These are phyloP conservation scores for Wickerhamomyces tratensis DNA, from an alignment of 805 yeast species.

Conservation along the genomic window DNA sequence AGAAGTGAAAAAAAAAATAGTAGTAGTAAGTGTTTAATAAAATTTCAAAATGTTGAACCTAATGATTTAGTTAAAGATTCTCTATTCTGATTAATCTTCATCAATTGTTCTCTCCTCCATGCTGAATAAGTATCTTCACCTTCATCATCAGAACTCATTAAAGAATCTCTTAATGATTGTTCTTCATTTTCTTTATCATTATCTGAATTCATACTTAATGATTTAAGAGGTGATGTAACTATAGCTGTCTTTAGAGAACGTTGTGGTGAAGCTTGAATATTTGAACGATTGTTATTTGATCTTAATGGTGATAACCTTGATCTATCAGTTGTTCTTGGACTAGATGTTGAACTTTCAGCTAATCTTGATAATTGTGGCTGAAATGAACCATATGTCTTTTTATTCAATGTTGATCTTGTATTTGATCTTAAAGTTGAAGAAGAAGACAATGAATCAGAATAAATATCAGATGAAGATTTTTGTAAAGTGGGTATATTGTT, in stretches of 20 bases:
- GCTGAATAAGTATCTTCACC: conserved; percentile 8
- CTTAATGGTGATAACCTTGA: conserved; percentile 9
- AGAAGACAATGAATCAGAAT: not conserved
- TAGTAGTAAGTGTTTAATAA: too few relatives aligned
- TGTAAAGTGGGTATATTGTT: not conserved
- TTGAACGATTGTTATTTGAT: not conserved
- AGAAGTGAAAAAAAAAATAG: too few relatives aligned
- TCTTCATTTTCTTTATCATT: conserved; percentile 6
- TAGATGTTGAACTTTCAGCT: conserved; percentile 5
- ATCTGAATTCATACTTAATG: conserved; percentile 4
- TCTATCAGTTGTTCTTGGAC: conserved; percentile 5
- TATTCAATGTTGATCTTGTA: too few relatives aligned
- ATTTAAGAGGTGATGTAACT: conserved; percentile 18
- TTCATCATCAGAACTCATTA: conserved; percentile 7
- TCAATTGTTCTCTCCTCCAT: conserved; percentile 19
- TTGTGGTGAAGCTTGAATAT: not conserved
- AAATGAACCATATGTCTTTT: conserved; percentile 7
- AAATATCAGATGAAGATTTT: not conserved
- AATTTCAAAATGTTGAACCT: too few relatives aligned
- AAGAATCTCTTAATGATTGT: not conserved
- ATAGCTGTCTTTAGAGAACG: conserved; percentile 3
- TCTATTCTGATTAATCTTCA: conserved; percentile 10
- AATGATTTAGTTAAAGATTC: too few relatives aligned
- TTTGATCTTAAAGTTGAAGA: too few relatives aligned
- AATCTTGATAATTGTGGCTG: conserved; percentile 13